phyloP scores from a whole-genome alignment of 1,284 basidiomycete genomes.

The Boletus sp. region DNA sequence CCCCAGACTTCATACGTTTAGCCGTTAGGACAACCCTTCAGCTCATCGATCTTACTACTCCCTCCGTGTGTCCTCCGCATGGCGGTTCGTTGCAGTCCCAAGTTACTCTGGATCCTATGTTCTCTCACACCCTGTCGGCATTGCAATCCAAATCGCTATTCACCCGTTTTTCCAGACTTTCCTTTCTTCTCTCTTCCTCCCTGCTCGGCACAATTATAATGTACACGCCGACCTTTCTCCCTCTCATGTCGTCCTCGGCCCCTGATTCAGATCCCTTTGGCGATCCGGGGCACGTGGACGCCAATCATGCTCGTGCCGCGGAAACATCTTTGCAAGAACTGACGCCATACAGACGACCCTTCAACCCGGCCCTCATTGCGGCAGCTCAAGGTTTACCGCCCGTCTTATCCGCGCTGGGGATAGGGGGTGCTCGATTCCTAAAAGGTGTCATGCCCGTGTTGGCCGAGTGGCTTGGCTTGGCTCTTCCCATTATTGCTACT shows the following conservation, averaged over 20 bases:
- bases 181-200: slow-evolving; percentile 36
- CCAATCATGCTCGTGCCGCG: slow-evolving; percentile 51
- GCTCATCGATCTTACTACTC: slow-evolving; percentile 56
- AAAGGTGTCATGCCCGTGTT: slow-evolving; percentile 46
- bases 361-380: slow-evolving; percentile 56
- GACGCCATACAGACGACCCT: slow-evolving; percentile 59
- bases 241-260: slow-evolving; percentile 13
- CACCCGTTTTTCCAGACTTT: slow-evolving; percentile 36
- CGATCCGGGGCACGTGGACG: slow-evolving; percentile 29
- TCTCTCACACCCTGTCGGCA: slow-evolving; percentile 10
- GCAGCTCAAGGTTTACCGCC: slow-evolving; percentile 60
- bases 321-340: slow-evolving; percentile 64
- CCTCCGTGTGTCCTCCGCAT: slow-evolving; percentile 52
- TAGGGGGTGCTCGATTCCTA: slow-evolving; percentile 66
- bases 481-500: slow-evolving; percentile 17
- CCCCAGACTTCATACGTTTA: slow-evolving; percentile 58
- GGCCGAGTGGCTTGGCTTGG: slow-evolving; percentile 31
- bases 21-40: slow-evolving; percentile 53
- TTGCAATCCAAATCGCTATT: slow-evolving; percentile 20
- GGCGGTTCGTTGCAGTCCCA: slow-evolving; percentile 38
- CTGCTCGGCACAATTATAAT: slow-evolving; percentile 35
- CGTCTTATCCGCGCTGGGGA: slow-evolving; percentile 57
- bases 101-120: background rate
- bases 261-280: slow-evolving; percentile 27
- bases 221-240: slow-evolving; percentile 32